A percentile compares a stretch with the other conserved stretches of the same genome.
Conservation (phyloP, 305 asterid genomes). For the Fraxinus nigra region DNA sequence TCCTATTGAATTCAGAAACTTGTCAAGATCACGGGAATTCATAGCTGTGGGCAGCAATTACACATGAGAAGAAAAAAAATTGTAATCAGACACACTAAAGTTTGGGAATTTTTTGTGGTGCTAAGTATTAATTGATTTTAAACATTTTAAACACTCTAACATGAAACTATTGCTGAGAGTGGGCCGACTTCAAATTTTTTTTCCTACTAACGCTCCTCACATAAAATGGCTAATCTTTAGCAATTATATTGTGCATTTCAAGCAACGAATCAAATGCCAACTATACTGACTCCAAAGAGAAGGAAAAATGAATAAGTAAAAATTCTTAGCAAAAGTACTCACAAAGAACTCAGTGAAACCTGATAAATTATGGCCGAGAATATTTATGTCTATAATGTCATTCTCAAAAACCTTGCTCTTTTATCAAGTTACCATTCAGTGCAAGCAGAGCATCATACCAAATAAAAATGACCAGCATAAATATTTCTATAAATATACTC, state of each 20-base stretch:
- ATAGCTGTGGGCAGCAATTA: slow-evolving; percentile 54
- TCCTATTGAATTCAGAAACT: slow-evolving; percentile 74
- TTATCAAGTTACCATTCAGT: background rate
- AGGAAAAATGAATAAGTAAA: background rate
- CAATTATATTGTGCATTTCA: background rate
- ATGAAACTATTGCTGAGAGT: slow-evolving; percentile 14
- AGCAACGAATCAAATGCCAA: background rate
- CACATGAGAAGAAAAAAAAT: background rate
- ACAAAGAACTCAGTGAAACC: background rate
- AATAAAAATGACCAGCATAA: background rate
- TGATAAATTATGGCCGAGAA: background rate
- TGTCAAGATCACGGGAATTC: slow-evolving; percentile 64
- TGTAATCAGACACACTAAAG: slow-evolving; percentile 12
- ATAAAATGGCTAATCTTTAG: background rate
- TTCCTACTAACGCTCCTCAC: background rate
- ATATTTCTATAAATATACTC: background rate
- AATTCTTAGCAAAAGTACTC: background rate
- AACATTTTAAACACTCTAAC: background rate
- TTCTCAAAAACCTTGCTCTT: background rate
- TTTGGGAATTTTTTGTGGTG: background rate
- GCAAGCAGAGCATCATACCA: background rate
- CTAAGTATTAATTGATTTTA: background rate
- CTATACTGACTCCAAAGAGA: background rate
- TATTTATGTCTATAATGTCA: background rate
- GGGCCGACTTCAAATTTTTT: background rate